Evolutionary conservation across 1,284 basidiomycete species (phyloP).

Genomic region (Retiboletus fuscus): DNA sequence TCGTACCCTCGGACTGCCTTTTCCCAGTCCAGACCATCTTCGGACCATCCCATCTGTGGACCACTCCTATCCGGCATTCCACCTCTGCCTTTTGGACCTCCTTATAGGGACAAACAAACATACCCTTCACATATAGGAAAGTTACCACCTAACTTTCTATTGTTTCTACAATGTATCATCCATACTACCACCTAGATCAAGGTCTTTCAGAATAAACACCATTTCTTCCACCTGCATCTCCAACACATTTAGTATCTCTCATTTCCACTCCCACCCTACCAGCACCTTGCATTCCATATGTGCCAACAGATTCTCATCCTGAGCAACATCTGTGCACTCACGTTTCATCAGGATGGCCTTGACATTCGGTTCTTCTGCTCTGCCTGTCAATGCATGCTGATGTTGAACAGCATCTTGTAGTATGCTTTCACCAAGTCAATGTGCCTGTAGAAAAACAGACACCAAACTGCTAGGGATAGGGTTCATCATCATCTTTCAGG

Average conservation of each 20-base stretch:
- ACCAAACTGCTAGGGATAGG: background rate
- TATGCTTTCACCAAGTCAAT: constrained; percentile 88
- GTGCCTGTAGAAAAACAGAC: constrained; percentile 61
- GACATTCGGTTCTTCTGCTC: constrained; percentile 75
- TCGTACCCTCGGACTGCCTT: too few species aligned
- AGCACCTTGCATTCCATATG: constrained; percentile 77
- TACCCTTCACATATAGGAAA: too few species aligned
- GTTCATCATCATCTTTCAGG: background rate
- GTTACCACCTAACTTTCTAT: too few species aligned
- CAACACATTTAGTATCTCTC: constrained; percentile 78
- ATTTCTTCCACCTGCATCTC: constrained; percentile 87
- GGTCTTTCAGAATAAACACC: constrained; percentile 86
- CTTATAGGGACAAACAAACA: too few species aligned
- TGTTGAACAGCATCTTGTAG: constrained; percentile 91
- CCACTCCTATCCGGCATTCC: too few species aligned
- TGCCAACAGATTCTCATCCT: constrained; percentile 76
- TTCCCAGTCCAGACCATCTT: too few species aligned
- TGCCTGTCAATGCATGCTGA: constrained; percentile 74
- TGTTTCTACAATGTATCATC: too few species aligned
- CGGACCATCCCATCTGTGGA: too few species aligned
- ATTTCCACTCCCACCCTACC: constrained; percentile 73
- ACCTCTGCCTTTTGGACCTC: too few species aligned
- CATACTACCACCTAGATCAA: constrained; percentile 49
- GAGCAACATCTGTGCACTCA: constrained; percentile 83
- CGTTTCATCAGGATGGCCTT: constrained; percentile 82